Conservation (phyloP, 108 stramenopile species). For the Conticribra weissflogii region DNA sequence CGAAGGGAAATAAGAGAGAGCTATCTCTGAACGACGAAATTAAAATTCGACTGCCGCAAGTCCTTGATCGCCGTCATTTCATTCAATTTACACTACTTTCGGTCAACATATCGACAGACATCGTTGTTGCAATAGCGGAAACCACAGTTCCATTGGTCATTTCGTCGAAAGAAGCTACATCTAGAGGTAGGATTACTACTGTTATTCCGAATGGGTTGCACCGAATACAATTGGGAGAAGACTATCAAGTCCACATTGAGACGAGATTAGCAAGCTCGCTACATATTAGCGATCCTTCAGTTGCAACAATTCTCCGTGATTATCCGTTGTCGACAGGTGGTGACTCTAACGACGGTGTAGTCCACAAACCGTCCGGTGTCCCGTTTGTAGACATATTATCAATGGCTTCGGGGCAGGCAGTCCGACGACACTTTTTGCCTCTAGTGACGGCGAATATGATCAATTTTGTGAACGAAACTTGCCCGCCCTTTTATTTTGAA, state of each 20-base stretch:
- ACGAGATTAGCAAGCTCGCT: conserved; percentile 70
- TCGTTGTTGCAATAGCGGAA: conserved; percentile 44
- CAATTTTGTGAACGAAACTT: conserved; percentile 19
- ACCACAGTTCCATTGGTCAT: conserved; percentile 74
- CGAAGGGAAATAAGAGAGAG: conserved; percentile 33
- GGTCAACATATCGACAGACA: conserved; percentile 32
- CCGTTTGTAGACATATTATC: conserved; percentile 42
- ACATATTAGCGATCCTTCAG: conserved; percentile 73
- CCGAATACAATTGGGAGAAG: conserved; percentile 71
- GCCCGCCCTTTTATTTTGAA: conserved; percentile 43
- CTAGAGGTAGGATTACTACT: conserved; percentile 64
- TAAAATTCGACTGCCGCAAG: conserved; percentile 75
- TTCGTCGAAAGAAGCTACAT: conserved; percentile 58
- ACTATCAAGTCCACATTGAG: conserved; percentile 75
- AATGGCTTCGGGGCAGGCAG: conserved; percentile 35
- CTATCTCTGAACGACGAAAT: conserved; percentile 75
- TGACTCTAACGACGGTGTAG: conserved; percentile 4
- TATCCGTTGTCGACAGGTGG: conserved; percentile 45
- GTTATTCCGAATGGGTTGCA: conserved; percentile 85
- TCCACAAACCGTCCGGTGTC: conserved; percentile 12
- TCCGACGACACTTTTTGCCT: conserved; percentile 38
- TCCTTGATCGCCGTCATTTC: conserved; percentile 78
- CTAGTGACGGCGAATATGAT: conserved; percentile 33
- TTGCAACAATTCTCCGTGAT: conserved; percentile 72
- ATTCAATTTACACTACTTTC: conserved; percentile 70